Evolutionary conservation across 2,329 filamentous ascomycete species (phyloP), one percentile per base, ranked within the genome.

Genomic region (Lecanoromycetidae sp.): DNA sequence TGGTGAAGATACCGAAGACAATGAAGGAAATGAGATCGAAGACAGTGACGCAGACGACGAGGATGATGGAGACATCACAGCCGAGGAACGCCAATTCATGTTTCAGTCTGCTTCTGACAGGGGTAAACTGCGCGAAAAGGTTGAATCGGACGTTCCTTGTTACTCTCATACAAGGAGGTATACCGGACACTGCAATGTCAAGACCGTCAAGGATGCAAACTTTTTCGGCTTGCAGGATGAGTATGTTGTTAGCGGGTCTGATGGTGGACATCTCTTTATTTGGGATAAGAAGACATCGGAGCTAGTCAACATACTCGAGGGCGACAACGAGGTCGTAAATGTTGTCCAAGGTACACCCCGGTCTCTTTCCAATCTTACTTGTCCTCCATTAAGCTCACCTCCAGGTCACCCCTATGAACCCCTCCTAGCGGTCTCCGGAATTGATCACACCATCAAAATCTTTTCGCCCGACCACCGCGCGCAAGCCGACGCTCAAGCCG

Each of bases 151-250:
- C 43, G 68, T 76, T 5, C 72, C 75, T 12, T 78, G 75, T 55
- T 69, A 66, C 15, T 64, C 73, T 2, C 74, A 79, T 53, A 77
- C 71, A 2, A 71, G 71, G 32, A 61, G 69, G 17, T 83, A 80
- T 57, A 66, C 67, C 3, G 79, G 79, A 2, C 79, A 82, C 58
- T 82, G 79, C 63, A 82, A 82, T 54, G 70, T 79, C 44, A 72
- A 76, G 53, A 82, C 77, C 1, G 77, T 82, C 55, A 83, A 83
- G 56, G 79, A 83, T 56, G 76, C 82, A 50, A 82, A 82, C 51
- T 83, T 75, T 62, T 82, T 78, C 52, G 79, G 79, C 0, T 62
- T 80, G 30, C 65, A 80, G 49, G 80, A 83, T 55, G 78, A 82
- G 57, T 83, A 81, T 52, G 76, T 83, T 9, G 77, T 82, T 9